Evolutionary conservation across 495 filamentous ascomycete species (phyloP).

Genomic region (Penicillium bialowiezense): DNA sequence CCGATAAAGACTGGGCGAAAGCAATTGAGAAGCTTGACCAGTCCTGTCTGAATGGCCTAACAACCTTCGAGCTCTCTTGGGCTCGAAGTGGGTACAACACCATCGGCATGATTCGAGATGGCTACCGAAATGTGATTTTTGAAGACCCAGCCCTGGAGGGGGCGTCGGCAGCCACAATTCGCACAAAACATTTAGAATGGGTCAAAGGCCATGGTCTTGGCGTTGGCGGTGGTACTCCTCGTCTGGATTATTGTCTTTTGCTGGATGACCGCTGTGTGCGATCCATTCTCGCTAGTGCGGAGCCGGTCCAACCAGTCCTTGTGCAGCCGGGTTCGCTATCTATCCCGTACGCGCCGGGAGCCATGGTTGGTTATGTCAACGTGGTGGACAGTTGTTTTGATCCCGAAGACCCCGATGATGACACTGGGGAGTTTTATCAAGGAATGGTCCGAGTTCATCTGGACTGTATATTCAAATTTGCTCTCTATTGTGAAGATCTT

Average conservation of each 20-base stretch:
- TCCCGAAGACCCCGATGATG: constrained; percentile 2
- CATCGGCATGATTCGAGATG: not conserved
- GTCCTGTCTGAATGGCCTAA: not conserved
- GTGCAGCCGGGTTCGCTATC: not conserved
- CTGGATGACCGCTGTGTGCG: constrained; percentile 6
- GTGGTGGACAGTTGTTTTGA: constrained; percentile 3
- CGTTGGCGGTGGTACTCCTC: not conserved
- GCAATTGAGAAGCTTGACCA: constrained; percentile 1
- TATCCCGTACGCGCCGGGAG: not conserved
- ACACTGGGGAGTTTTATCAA: constrained; percentile 3
- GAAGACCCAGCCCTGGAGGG: not conserved
- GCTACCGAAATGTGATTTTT: constrained; percentile 1
- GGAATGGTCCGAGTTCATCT: constrained; percentile 5
- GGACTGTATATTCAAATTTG: not conserved
- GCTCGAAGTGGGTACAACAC: not conserved
- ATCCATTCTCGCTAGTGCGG: constrained; percentile 10
- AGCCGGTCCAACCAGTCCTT: not conserved
- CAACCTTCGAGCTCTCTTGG: not conserved
- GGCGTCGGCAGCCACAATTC: not conserved
- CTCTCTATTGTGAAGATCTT: constrained; percentile 3
- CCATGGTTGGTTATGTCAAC: constrained; percentile 6
- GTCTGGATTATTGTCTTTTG: constrained; percentile 5
- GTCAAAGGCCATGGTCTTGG: not conserved
- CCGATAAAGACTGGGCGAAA: constrained; percentile 1
- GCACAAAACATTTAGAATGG: not conserved